A percentile compares a stretch with the other conserved stretches of the same genome.
phyloP scores from a whole-genome alignment of 176 grass and related monocot genomes.

The Canna indica region DNA sequence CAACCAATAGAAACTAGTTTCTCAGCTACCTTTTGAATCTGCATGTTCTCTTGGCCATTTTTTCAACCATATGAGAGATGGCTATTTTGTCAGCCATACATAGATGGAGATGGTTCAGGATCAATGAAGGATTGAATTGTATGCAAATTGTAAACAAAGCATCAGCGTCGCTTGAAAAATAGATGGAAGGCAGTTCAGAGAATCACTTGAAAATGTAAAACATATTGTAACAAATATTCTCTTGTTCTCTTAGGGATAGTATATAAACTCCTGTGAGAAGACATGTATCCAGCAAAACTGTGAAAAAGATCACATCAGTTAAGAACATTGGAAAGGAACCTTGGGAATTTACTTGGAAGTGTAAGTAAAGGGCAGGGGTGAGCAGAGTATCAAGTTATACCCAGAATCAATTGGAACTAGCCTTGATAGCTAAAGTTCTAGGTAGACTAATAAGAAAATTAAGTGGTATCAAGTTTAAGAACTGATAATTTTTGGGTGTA shows the following conservation, averaged over 20 bases:
- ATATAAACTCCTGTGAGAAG: neutral
- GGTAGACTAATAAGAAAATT: too few relatives aligned
- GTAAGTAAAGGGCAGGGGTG: too few relatives aligned
- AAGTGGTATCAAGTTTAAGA: too few relatives aligned
- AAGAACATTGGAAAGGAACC: neutral
- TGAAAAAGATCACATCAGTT: neutral
- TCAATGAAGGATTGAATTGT: neutral
- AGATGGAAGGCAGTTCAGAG: neutral
- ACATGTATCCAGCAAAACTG: neutral
- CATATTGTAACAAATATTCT: neutral
- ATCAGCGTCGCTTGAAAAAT: neutral
- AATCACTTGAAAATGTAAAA: too few relatives aligned
- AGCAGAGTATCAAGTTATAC: too few relatives aligned
- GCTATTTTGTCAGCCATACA: neutral
- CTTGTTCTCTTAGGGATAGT: neutral
- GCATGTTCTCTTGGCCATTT: neutral
- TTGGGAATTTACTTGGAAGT: neutral
- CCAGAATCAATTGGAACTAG: too few relatives aligned
- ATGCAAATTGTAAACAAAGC: neutral
- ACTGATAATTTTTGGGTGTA: too few relatives aligned
- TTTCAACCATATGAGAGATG: neutral
- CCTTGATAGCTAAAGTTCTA: too few relatives aligned
- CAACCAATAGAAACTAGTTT: neutral
- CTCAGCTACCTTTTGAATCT: neutral
- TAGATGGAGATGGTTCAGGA: neutral